Base-by-base conservation (phyloP, 129 eudicot genomes). In the Pittosporum tobira region DNA sequence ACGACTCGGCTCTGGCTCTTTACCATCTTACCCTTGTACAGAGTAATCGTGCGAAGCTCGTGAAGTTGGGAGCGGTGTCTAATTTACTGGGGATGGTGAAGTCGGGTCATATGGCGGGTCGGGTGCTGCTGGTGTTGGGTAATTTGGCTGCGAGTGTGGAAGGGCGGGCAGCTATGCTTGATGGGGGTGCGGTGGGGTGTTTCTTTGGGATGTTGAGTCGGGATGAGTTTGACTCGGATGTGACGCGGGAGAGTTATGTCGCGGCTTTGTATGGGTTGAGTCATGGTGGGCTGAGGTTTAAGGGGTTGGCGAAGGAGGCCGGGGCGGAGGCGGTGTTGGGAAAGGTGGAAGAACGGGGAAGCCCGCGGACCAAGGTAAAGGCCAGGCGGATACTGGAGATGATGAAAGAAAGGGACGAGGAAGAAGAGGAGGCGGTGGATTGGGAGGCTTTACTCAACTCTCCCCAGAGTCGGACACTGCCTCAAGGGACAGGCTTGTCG, bases 151-250 rank as follows among this genome's bases (percentile, higher is more conserved):
- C 75, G 6, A 78, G 89, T 26, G 65, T 26, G 36, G 96, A 88
- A 62, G 96, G 96, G 5, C 73, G 89, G 53, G 84, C 87, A 15
- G 88, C 89, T 31, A 84, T 88, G 94, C 68, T 88, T 61, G 88
- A 88, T 40, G 87, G 78, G 0, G 96, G 94, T 10, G 89, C 82
- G 1, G 89, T 88, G 58, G 89, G 72, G 70, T 81, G 80, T 48
- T 76, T 88, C 4, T 40, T 84, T 20, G 75, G 73, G 27, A 14
- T 88, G 67, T 30, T 88, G 64, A 65, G 69, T 21, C 42, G 59
- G 18, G 80, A 30, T 10, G 82, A 70, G 72, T 76, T 81, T 28
- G 87, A 84, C 46, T 73, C 84, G 16, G 86, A 59, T 50, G 57
- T 79, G 47, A 88, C 86, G 14, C 71, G 77, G 37, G 96, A 88